phyloP scores from a whole-genome alignment of 345 rosid genomes.

The Brassica napus region DNA sequence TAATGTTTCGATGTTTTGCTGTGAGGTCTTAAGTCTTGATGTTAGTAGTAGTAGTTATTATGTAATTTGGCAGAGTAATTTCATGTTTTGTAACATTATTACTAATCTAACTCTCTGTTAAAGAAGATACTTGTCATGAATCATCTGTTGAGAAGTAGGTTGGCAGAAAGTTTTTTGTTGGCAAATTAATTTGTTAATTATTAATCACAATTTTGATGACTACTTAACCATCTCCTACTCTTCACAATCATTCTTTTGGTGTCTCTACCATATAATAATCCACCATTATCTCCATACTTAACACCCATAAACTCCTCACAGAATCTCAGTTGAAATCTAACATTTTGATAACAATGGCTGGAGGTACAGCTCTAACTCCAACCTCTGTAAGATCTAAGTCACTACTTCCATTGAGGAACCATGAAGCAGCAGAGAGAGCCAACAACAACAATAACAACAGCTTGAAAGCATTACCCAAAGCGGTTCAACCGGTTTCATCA shows the following conservation, averaged over 20 bases:
- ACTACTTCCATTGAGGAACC: conserved; percentile 49
- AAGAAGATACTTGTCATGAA: conserved; percentile 63
- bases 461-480: conserved; percentile 51
- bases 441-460: conserved; percentile 38
- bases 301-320: conserved; percentile 38
- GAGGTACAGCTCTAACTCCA: conserved; percentile 48
- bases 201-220: conserved; percentile 50
- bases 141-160: conserved; percentile 65
- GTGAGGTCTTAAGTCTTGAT: neutral
- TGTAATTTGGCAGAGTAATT: neutral
- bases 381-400: conserved; percentile 50
- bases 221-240: conserved; percentile 86
- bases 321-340: neutral
- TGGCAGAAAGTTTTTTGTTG: conserved; percentile 26
- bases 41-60: no score
- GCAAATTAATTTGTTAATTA: conserved; percentile 19
- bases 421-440: conserved; percentile 46
- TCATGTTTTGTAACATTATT: neutral
- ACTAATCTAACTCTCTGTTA: conserved; percentile 32
- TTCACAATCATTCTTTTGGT: conserved; percentile 65
- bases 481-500: conserved; percentile 56
- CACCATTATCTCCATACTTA: conserved; percentile 52
- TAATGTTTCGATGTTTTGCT: neutral
- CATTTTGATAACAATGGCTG: conserved; percentile 53
- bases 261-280: conserved; percentile 53